Evolutionary conservation across 257 asterid genomes (phyloP), one percentile per base, ranked within the genome.

Genomic region (Nicotiana noctiflora): DNA sequence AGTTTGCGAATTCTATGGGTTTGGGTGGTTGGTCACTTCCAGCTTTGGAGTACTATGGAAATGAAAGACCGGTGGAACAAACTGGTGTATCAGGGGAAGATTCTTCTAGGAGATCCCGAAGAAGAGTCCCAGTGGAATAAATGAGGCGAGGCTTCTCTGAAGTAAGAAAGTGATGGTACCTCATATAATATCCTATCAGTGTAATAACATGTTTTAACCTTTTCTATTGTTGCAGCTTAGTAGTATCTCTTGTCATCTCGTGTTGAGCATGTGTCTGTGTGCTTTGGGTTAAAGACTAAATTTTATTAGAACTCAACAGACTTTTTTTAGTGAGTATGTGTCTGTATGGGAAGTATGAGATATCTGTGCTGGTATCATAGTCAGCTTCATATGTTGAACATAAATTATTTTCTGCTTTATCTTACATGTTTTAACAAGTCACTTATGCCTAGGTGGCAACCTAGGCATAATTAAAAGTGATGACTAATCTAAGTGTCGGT

Each of bases 11-110:
- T 55, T 90, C 91, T 93, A 86, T 70, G 46, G 80, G 87, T 19
- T 86, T 88, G 89, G 91, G 85, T 75, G 93, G 87, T 53, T 89
- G 92, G 90, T 87, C 89, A 77, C 79, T 82, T 83, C 90, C 89
- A 2, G 65, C 88, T n/a, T 81, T 85, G 2, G 96, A 90, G 60
- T 81, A 87, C 72, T 75, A 19, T 4, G 91, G 85, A 76, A 51
- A 87, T 21, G 79, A 59, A 40, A 86, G 83, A 27, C 75, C 83
- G 8, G 83, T 80, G 5, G 86, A 67, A 29, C 79, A 84, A 37
- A 83, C 78, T 14, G 76, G 67, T 23, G 86, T 59, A 66, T 46
- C 60, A 13, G 78, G 59, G 60, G 59, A 72, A 46, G 60, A 23
- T 46, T 72, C 77, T 46, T 72, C 60, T 46, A 84, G 76, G 68